Evolutionary conservation across 768 basidiomycete genomes (phyloP).

Genomic region (Kwoniella mangroviensis): DNA sequence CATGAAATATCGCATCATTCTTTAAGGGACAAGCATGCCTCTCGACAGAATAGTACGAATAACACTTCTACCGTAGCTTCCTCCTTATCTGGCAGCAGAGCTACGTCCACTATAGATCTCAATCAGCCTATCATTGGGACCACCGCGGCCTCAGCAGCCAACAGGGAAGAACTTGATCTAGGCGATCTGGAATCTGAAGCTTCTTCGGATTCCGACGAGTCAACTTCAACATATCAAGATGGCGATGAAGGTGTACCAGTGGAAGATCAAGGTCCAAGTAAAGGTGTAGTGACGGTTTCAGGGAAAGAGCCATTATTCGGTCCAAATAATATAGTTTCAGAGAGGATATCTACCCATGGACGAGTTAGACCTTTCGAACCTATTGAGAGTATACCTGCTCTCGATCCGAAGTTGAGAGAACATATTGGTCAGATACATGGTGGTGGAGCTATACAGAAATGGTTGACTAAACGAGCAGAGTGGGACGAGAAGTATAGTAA

Average conservation of each 20-base stretch:
- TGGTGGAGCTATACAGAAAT: conserved; percentile 56
- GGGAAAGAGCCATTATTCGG: conserved; percentile 38
- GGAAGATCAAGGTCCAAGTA: conserved; percentile 17
- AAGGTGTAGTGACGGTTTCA: conserved; percentile 35
- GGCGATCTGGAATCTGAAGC: conserved; percentile 48
- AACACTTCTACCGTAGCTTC: conserved; percentile 11
- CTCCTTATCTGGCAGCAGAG: conserved; percentile 10
- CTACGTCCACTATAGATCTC: conserved; percentile 38
- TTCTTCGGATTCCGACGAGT: conserved; percentile 32
- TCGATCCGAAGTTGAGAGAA: conserved; percentile 44
- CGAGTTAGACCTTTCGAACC: conserved; percentile 50
- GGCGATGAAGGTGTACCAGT: neutral
- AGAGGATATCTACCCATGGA: conserved; percentile 51
- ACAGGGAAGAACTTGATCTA: conserved; percentile 34
- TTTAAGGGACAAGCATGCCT: neutral
- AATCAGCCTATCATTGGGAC: conserved; percentile 45
- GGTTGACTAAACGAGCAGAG: conserved; percentile 50
- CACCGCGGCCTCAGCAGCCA: conserved; percentile 37
- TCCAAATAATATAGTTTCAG: conserved; percentile 42
- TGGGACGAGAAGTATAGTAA: conserved; percentile 55
- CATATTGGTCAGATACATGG: conserved; percentile 51
- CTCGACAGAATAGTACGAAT: conserved; percentile 8
- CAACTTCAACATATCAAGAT: conserved; percentile 8
- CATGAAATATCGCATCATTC: conserved; percentile 19
- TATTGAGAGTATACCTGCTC: conserved; percentile 38